Base-by-base conservation (phyloP, 257 asterid genomes). In the Leonotis leonurus region DNA sequence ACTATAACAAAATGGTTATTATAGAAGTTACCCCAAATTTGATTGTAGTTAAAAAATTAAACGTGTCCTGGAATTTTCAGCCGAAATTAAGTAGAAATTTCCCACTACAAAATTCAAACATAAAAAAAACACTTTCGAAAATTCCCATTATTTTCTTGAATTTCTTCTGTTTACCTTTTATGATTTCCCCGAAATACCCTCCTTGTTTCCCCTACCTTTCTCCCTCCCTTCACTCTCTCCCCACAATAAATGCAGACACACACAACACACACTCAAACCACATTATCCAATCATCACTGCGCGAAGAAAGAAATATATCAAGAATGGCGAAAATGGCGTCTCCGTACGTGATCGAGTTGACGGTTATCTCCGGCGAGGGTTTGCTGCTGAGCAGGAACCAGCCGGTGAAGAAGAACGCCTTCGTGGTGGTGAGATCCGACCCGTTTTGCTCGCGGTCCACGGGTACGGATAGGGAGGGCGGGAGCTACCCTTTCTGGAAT, bases 401-500 rank as follows among this genome's bases (percentile, higher is more conserved):
- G 8, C 73, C 79, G 14, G 77, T 71, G 1, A 77, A 69, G 75
- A 70, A 60, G 10, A 73, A 74, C 18, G 64, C 80, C 0, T 70
- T 17, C 32, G 64, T 81, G 3, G 50, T 65, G 24, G 62, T 81
- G 0, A 67, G 71, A 46, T 66, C 78, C 69, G 88, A 75, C 56
- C 74, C 85, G 3, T 52, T 30, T 8, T 65, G 44, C 62, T 17
- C 64, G 5, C 71, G 73, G 2, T 69, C 73, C 0, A 87, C 94
- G 56, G 72, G 61, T 17, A 16, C 40, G 70, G 84, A 84, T 17
- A 27, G 27, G 12, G 76, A 76, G 1, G 92, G 89, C 26, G 92
- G 95, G 32, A 54, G 80, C 24, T 71, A 73, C 55, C 92, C 94
- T 7, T 33, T 43, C 24, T 89, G 95, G 95, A 72, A 83, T 69